Percentiles rank a stretch among this genome's conserved stretches.
Evolutionary conservation across 192 early-diverging fungal species (phyloP).

Genomic region (Cladochytrium replicatum): DNA sequence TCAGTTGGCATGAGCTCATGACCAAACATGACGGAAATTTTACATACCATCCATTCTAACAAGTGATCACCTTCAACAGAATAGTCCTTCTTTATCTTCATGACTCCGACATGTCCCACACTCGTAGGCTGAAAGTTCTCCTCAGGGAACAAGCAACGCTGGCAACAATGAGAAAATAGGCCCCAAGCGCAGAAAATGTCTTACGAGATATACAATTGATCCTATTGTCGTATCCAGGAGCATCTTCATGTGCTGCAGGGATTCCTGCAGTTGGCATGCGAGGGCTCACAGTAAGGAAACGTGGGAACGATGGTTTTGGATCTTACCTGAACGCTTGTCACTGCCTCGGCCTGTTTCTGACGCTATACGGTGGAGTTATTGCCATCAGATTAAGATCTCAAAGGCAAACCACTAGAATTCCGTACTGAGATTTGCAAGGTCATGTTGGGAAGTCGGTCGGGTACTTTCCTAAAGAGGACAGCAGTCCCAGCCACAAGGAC

Average conservation of each 20-base stretch:
- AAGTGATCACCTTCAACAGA: constrained; percentile 33
- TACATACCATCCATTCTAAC: constrained; percentile 25
- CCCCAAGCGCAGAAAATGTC: constrained; percentile 1
- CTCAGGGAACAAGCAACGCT: constrained; percentile 32
- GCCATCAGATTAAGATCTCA: too few relatives aligned
- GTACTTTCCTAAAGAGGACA: too few relatives aligned
- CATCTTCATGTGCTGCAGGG: constrained; percentile 27
- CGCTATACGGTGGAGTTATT: too few relatives aligned
- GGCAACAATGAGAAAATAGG: not conserved
- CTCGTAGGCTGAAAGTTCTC: constrained; percentile 31
- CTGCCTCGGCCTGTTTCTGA: too few relatives aligned
- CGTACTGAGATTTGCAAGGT: too few relatives aligned
- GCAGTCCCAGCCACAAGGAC: too few relatives aligned
- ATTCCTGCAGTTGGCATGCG: too few relatives aligned
- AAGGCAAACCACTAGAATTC: too few relatives aligned
- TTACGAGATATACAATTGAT: constrained; percentile 28
- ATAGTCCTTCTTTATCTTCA: constrained; percentile 11
- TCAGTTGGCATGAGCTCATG: not conserved
- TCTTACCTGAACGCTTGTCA: too few relatives aligned
- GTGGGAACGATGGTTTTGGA: too few relatives aligned
- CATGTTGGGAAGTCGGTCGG: too few relatives aligned
- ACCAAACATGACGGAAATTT: not conserved
- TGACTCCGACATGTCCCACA: constrained; percentile 20
- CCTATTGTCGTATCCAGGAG: constrained; percentile 28
- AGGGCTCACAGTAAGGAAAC: too few relatives aligned